phyloP scores from a whole-genome alignment of 2,329 filamentous ascomycete species.

The Penicillium sp. region DNA sequence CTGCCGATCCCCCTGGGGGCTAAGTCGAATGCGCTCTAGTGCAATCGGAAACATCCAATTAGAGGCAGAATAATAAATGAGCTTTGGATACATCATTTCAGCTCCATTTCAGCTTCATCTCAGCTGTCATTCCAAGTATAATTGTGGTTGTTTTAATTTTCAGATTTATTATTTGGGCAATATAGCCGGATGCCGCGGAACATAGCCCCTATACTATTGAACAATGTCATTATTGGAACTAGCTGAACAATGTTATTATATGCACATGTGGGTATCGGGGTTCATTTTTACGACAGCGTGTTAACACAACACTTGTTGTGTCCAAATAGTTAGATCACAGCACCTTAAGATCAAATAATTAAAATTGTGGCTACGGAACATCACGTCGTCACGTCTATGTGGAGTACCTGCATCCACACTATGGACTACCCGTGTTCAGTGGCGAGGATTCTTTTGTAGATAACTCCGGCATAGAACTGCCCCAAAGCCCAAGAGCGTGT shows the following conservation, averaged over 20 bases:
- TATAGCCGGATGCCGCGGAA: neutral
- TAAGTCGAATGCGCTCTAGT: neutral
- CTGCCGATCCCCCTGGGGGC: neutral
- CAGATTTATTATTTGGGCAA: neutral
- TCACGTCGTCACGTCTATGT: neutral
- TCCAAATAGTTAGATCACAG: neutral
- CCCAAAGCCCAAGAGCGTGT: constrained; percentile 37
- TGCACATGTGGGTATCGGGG: neutral
- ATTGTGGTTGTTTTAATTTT: neutral
- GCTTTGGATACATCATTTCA: constrained; percentile 10
- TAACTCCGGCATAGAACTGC: constrained; percentile 35
- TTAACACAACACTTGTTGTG: neutral
- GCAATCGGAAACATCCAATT: neutral
- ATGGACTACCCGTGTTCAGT: constrained; percentile 9
- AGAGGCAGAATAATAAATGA: neutral
- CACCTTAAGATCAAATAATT: neutral
- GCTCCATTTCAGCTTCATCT: too few relatives aligned
- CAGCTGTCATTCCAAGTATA: neutral
- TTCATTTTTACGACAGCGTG: neutral
- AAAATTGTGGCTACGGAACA: neutral
- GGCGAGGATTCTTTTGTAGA: constrained; percentile 29
- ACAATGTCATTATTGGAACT: neutral
- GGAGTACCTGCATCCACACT: neutral
- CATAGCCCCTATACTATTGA: neutral
- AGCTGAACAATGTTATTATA: neutral